These are phyloP conservation scores for Sclerotinia spermophila DNA, from an alignment of 2,329 filamentous ascomycete genomes.

Conservation along the genomic window DNA sequence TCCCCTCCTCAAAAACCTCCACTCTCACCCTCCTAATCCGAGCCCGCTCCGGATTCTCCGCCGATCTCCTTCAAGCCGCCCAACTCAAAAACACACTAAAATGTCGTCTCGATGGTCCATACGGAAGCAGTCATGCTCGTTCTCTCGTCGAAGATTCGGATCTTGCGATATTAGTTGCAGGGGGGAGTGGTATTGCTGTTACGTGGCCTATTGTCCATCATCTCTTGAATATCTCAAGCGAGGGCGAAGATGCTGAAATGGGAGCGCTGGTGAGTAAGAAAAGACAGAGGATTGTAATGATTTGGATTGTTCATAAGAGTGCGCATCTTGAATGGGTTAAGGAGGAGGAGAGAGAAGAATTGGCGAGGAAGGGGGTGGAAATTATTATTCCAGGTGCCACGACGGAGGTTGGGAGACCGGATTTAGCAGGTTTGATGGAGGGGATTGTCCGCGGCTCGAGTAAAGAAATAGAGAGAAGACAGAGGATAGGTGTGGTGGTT, in stretches of 20 bases:
- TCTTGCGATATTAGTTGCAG: constrained; percentile 54
- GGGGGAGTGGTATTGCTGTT: constrained; percentile 63
- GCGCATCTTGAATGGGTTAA: constrained; percentile 54
- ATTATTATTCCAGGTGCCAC: constrained; percentile 55
- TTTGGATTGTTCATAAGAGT: constrained; percentile 57
- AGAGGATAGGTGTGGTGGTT: constrained; percentile 51
- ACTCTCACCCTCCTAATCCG: constrained; percentile 58
- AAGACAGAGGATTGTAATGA: constrained; percentile 45
- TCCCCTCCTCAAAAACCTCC: constrained; percentile 40
- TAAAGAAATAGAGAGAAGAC: constrained; percentile 20
- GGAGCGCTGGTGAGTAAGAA: constrained; percentile 20
- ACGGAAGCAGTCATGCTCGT: constrained; percentile 56
- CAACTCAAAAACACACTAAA: constrained; percentile 41
- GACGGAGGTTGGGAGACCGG: constrained; percentile 49
- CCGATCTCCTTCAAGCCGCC: constrained; percentile 51
- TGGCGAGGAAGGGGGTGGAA: constrained; percentile 48
- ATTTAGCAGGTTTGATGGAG: constrained; percentile 45
- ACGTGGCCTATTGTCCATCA: constrained; percentile 57
- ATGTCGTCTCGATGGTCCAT: constrained; percentile 61
- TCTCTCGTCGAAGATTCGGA: constrained; percentile 48
- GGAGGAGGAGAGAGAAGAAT: constrained; percentile 45
- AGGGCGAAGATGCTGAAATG: constrained; percentile 24
- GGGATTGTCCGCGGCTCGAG: constrained; percentile 34
- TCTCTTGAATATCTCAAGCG: constrained; percentile 35
- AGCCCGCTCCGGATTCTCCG: constrained; percentile 57